These are phyloP conservation scores for Heliocybe sulcata DNA, from an alignment of 1,284 basidiomycete genomes.

Conservation along the genomic window DNA sequence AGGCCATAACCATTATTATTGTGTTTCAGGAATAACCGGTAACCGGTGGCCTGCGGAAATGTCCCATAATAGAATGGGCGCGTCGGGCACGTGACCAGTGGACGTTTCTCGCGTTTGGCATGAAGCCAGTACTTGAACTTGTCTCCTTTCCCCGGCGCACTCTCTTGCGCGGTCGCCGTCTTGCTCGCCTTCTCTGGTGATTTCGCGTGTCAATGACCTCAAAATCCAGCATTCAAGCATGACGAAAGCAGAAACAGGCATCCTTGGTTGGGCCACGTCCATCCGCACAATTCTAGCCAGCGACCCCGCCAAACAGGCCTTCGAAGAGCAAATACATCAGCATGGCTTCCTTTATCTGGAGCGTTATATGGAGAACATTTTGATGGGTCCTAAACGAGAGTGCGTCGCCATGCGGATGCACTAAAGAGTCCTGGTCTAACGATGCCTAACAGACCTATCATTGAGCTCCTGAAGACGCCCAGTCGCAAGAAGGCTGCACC, in stretches of 20 bases:
- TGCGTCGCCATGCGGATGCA: constrained; percentile 16
- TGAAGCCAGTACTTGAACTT: no score
- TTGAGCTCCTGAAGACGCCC: constrained; percentile 80
- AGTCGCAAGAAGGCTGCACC: constrained; percentile 54
- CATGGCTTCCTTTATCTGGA: constrained; percentile 74
- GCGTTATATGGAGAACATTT: constrained; percentile 67
- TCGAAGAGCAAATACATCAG: constrained; percentile 65
- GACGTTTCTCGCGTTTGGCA: no score
- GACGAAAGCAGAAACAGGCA: constrained; percentile 17
- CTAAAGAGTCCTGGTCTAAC: background rate
- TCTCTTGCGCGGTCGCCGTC: no score
- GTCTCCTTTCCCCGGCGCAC: no score
- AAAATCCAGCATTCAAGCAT: background rate
- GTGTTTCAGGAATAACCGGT: no score
- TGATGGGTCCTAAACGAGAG: constrained; percentile 59
- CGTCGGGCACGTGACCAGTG: no score
- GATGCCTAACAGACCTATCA: constrained; percentile 46
- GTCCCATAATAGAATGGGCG: no score
- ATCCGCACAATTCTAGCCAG: constrained; percentile 62
- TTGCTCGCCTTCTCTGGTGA: no score
- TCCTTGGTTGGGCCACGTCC: constrained; percentile 54
- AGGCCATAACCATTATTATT: no score
- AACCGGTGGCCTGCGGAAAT: no score
- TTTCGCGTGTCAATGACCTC: no score
- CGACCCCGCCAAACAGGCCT: constrained; percentile 60